These are phyloP conservation scores for Chaetomiaceae sp. DNA, from an alignment of 2,329 filamentous ascomycete species.

Conservation along the genomic window DNA sequence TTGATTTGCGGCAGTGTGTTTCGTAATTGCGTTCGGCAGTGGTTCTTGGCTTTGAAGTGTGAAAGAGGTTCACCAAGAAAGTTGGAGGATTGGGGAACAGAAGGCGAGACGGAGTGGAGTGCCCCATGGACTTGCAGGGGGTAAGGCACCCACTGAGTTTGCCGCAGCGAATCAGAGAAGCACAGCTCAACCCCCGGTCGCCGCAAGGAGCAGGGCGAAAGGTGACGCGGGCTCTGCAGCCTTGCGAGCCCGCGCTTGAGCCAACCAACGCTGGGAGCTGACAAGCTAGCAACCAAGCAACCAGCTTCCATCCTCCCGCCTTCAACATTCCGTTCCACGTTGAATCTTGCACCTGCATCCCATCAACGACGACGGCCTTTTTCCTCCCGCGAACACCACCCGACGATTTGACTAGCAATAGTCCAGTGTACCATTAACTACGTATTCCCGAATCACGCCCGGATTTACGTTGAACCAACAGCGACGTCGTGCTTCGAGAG, in stretches of 20 bases:
- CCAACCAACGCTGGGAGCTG: constrained; percentile 12
- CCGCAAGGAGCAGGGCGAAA: too few species aligned
- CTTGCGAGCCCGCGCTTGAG: constrained; percentile 20
- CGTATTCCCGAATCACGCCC: too few species aligned
- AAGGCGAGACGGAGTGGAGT: neutral
- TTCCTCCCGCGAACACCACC: neutral
- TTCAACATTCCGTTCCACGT: too few species aligned
- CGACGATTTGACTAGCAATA: neutral
- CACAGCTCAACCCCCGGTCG: too few species aligned
- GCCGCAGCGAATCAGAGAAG: neutral
- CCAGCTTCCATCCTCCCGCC: constrained; percentile 10
- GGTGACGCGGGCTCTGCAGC: constrained; percentile 25
- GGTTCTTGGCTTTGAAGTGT: neutral
- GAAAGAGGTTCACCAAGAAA: neutral
- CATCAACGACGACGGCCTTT: constrained; percentile 1
- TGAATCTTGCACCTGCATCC: constrained; percentile 5
- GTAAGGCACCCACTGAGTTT: too few species aligned
- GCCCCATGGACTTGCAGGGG: neutral
- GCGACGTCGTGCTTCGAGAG: neutral
- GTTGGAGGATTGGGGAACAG: neutral
- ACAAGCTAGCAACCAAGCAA: constrained; percentile 1
- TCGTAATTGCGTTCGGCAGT: too few species aligned
- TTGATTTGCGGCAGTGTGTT: too few species aligned
- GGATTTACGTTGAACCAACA: neutral
- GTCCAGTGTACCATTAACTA: neutral